phyloP scores from a whole-genome alignment of 768 basidiomycete species.

The Amanita fuliginea region DNA sequence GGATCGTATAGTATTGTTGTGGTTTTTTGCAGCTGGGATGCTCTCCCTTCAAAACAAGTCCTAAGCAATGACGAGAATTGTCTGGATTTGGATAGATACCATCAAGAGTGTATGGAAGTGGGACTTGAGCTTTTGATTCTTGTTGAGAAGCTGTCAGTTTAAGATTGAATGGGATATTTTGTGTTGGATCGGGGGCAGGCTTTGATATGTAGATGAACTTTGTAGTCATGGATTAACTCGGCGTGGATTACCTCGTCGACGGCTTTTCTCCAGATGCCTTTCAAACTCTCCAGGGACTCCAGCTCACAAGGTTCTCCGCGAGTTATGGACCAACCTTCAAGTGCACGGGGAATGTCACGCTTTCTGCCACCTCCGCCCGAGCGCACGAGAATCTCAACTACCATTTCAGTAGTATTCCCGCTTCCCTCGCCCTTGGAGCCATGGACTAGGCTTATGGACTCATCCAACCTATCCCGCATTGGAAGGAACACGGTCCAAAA shows the following conservation, averaged over 20 bases:
- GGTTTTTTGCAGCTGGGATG: slow-evolving; percentile 13
- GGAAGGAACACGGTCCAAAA: slow-evolving; percentile 78
- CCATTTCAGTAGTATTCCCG: slow-evolving; percentile 35
- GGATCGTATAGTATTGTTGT: slow-evolving; percentile 78
- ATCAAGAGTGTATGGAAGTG: slow-evolving; percentile 85
- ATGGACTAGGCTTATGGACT: slow-evolving; percentile 51
- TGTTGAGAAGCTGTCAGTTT: slow-evolving; percentile 75
- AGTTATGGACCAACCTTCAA: slow-evolving; percentile 50
- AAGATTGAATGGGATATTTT: slow-evolving; percentile 80
- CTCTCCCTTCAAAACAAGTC: not conserved
- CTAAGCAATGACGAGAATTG: not conserved
- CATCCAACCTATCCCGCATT: slow-evolving; percentile 46
- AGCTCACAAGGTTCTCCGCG: slow-evolving; percentile 32
- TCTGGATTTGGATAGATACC: slow-evolving; percentile 27
- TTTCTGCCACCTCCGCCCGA: slow-evolving; percentile 31
- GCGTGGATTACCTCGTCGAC: slow-evolving; percentile 19
- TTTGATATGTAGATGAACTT: slow-evolving; percentile 10
- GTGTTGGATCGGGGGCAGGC: slow-evolving; percentile 45
- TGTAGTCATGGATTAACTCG: slow-evolving; percentile 3
- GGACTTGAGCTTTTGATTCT: slow-evolving; percentile 68
- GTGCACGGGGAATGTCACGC: slow-evolving; percentile 43
- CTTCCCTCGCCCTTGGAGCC: slow-evolving; percentile 43
- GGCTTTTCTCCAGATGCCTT: slow-evolving; percentile 32
- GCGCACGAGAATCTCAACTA: slow-evolving; percentile 51
- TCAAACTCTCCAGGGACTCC: slow-evolving; percentile 39